Evolutionary conservation across 805 yeast species (phyloP).

Genomic region (Isabelozyma pseudorhagii): DNA sequence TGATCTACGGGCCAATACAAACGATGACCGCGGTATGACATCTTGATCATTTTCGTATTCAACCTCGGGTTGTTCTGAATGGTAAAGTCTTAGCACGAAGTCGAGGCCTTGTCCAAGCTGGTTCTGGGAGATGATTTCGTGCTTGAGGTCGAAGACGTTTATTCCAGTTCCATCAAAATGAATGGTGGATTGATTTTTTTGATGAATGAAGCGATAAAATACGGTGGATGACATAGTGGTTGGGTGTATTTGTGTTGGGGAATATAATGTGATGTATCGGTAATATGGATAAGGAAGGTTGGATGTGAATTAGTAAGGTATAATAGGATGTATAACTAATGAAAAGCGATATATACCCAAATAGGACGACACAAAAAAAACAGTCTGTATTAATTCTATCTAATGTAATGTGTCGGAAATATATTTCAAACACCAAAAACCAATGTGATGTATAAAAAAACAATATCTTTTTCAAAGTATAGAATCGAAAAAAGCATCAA

Average conservation of each 20-base stretch:
- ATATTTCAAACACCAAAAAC: no score
- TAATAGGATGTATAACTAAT: no score
- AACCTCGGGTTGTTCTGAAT: conserved; percentile 49
- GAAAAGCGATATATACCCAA: no score
- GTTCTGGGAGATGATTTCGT: conserved; percentile 81
- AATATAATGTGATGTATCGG: background rate
- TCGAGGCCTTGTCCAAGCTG: conserved; percentile 81
- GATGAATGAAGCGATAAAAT: conserved; percentile 83
- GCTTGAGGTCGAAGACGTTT: conserved; percentile 89
- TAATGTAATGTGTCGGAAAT: no score
- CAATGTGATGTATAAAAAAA: no score
- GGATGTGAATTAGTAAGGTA: no score
- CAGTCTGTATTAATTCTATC: no score
- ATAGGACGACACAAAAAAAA: no score
- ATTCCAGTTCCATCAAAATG: conserved; percentile 96
- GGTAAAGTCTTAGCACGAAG: conserved; percentile 71
- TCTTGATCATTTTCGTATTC: conserved; percentile 87
- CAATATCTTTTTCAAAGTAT: no score
- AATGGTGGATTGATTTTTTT: conserved; percentile 72
- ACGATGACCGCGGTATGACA: conserved; percentile 86
- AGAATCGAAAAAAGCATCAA: conserved; percentile 1
- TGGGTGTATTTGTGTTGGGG: background rate
- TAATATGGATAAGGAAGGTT: no score
- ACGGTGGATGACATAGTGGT: conserved; percentile 75
- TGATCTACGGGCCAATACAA: conserved; percentile 75